phyloP scores from a whole-genome alignment of 257 asterid species.

The Fraxinus quadrangulata region DNA sequence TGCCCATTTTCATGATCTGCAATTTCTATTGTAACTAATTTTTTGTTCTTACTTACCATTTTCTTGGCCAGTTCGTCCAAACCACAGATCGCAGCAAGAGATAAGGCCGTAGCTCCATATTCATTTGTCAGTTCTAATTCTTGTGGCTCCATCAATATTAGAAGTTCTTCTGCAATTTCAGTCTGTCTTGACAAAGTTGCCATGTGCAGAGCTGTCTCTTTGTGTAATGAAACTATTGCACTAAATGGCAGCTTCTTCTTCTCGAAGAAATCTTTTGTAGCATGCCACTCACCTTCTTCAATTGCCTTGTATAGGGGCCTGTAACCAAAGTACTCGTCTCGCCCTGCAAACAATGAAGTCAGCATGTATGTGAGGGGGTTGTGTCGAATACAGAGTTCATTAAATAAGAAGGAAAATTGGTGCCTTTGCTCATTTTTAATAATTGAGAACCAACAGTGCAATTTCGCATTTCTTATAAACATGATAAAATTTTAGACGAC shows the following conservation, averaged over 20 bases:
- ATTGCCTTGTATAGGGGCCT: conserved; percentile 29
- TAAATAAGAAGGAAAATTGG: too few species aligned
- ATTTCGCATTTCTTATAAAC: neutral
- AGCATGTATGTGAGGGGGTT: neutral
- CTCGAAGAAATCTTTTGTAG: neutral
- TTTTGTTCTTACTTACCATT: conserved; percentile 27
- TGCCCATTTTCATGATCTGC: conserved; percentile 43
- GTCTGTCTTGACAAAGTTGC: conserved; percentile 39
- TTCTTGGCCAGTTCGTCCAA: conserved; percentile 30
- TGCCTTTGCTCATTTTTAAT: neutral
- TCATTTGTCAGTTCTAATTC: conserved; percentile 41
- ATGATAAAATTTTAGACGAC: neutral
- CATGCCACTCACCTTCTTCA: conserved; percentile 25
- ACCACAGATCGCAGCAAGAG: conserved; percentile 47
- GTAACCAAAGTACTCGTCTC: conserved; percentile 27
- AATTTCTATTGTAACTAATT: conserved; percentile 27
- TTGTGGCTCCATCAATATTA: conserved; percentile 16
- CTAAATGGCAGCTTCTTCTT: conserved; percentile 8
- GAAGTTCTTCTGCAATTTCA: conserved; percentile 33
- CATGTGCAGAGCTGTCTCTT: conserved; percentile 46
- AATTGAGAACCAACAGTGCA: neutral
- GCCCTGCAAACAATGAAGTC: conserved; percentile 23
- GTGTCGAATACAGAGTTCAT: neutral
- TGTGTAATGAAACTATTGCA: conserved; percentile 40
- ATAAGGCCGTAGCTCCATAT: conserved; percentile 37